Conservation (phyloP, 805 yeast genomes). For the Pichia insulana region DNA sequence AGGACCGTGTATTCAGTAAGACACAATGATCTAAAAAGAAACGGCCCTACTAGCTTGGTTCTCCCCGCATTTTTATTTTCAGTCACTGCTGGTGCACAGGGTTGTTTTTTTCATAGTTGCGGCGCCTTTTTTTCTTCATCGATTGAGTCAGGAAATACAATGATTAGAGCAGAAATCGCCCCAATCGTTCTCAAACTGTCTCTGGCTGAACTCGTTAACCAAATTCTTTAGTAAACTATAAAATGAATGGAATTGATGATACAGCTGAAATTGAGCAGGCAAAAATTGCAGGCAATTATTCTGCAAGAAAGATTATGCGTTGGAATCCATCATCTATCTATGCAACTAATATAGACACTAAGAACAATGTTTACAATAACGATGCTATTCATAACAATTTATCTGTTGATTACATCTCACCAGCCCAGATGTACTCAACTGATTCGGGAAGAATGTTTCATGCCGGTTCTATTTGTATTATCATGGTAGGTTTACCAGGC, state of each 20-base stretch:
- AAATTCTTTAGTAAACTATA: too few relatives aligned
- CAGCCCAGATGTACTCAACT: slow-evolving; percentile 89
- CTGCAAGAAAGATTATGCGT: slow-evolving; percentile 45
- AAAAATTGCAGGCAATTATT: slow-evolving; percentile 40
- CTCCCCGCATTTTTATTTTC: too few relatives aligned
- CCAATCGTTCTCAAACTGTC: too few relatives aligned
- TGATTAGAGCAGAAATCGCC: too few relatives aligned
- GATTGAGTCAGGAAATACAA: too few relatives aligned
- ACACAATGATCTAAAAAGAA: too few relatives aligned
- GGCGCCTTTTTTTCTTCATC: too few relatives aligned
- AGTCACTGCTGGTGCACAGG: too few relatives aligned
- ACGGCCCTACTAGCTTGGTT: too few relatives aligned
- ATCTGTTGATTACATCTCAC: slow-evolving; percentile 61
- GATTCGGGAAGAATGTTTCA: slow-evolving; percentile 89
- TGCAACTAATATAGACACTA: slow-evolving; percentile 7
- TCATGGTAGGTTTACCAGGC: slow-evolving; percentile 88
- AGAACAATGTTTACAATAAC: slow-evolving; percentile 13
- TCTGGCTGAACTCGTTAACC: too few relatives aligned
- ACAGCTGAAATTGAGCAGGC: slow-evolving; percentile 34
- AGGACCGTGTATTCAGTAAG: too few relatives aligned
- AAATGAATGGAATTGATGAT: background rate
- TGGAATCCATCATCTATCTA: slow-evolving; percentile 31
- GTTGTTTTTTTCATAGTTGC: too few relatives aligned
- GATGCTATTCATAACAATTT: slow-evolving; percentile 66
- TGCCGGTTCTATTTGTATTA: slow-evolving; percentile 88